phyloP scores from a whole-genome alignment of 2,329 filamentous ascomycete genomes.

The Alternaria triticina region DNA sequence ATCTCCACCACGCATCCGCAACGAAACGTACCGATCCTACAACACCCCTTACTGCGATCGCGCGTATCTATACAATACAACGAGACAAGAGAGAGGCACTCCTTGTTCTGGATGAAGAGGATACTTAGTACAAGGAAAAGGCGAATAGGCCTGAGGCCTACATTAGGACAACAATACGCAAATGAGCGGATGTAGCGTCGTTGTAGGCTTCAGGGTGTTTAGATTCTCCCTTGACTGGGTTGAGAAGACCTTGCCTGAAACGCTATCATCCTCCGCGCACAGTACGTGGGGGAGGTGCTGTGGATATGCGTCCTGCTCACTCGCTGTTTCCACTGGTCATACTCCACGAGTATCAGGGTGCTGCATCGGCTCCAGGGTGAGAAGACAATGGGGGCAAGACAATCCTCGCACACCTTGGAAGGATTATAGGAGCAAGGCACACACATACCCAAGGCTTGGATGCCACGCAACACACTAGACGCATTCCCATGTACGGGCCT shows the following conservation, averaged over 20 bases:
- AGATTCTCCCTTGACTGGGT: accelerated
- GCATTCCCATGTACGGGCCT: neutral
- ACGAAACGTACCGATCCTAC: neutral
- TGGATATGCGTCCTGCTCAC: neutral
- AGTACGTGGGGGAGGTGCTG: neutral
- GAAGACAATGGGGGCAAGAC: neutral
- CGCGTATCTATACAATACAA: neutral
- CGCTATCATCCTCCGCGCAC: neutral
- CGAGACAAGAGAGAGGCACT: neutral
- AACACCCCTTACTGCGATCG: neutral
- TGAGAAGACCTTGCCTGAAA: neutral
- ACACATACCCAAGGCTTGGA: neutral
- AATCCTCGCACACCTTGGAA: neutral
- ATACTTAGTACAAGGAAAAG: neutral
- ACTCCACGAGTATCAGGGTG: neutral
- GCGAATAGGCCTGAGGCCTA: neutral
- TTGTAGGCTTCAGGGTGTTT: neutral
- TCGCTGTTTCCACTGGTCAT: neutral
- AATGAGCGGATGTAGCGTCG: neutral
- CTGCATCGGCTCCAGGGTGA: neutral
- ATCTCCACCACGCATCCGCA: neutral
- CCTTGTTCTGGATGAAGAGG: neutral
- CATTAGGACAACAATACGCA: neutral
- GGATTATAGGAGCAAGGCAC: neutral
- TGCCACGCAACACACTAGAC: neutral